phyloP scores from a whole-genome alignment of 192 early-diverging fungal species.

The Rhizophagus sp. region DNA sequence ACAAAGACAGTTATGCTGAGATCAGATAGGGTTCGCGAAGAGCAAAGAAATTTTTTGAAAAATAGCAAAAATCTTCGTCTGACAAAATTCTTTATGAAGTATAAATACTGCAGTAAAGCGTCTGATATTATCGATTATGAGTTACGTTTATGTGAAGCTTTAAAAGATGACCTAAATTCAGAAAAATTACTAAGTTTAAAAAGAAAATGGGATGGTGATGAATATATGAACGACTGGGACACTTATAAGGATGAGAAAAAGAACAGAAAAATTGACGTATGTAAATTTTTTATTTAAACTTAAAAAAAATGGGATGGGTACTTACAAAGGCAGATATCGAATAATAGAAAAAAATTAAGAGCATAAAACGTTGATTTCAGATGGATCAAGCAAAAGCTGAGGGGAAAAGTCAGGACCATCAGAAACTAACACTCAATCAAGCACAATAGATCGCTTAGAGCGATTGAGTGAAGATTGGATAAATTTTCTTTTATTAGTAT shows the following conservation, averaged over 20 bases:
- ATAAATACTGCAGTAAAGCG: background rate
- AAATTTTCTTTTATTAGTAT: no score
- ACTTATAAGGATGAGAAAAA: background rate
- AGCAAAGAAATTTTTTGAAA: constrained; percentile 5
- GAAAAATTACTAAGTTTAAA: constrained; percentile 9
- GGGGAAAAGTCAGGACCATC: no score
- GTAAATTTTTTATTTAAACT: constrained; percentile 3
- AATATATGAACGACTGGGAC: background rate
- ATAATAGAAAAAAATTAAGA: no score
- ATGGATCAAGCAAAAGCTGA: no score
- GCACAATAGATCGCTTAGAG: no score
- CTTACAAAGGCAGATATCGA: background rate
- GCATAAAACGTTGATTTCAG: no score
- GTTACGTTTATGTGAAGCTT: background rate
- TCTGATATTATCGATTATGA: background rate
- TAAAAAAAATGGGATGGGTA: background rate
- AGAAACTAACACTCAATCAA: no score
- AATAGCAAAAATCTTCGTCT: background rate
- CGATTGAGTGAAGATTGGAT: no score
- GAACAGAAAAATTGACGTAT: background rate
- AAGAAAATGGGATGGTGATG: background rate
- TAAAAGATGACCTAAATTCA: background rate
- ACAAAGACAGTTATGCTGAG: no score
- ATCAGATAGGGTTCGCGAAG: background rate
- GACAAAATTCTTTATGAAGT: background rate